These are phyloP conservation scores for Cephaloascus albidus DNA, from an alignment of 805 yeast species.

Conservation along the genomic window DNA sequence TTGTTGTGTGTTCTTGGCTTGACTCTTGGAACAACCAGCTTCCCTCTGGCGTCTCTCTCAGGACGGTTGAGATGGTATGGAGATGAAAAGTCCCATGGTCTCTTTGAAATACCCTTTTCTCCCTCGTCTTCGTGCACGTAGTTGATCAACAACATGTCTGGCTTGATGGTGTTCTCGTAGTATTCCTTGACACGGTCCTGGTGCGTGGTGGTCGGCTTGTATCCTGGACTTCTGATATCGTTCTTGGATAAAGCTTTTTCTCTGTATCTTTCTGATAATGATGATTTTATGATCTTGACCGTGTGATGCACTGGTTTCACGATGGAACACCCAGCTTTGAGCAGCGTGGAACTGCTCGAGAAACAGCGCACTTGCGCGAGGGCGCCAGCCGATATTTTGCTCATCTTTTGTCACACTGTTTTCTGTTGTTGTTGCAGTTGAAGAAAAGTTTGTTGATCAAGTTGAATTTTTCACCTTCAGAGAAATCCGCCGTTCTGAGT, in stretches of 20 bases:
- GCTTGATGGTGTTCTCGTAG: conserved; percentile 60
- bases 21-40: conserved; percentile 65
- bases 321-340: conserved; percentile 42
- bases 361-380: conserved; percentile 19
- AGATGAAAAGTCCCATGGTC: conserved; percentile 81
- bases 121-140: conserved; percentile 57
- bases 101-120: conserved; percentile 56
- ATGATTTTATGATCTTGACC: conserved; percentile 64
- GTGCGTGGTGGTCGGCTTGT: conserved; percentile 61
- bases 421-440: neutral
- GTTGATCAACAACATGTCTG: conserved; percentile 71
- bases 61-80: conserved; percentile 88
- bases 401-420: conserved; percentile 8
- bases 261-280: conserved; percentile 67
- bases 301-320: conserved; percentile 91
- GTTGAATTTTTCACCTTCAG: neutral
- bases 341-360: conserved; percentile 39
- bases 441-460: neutral
- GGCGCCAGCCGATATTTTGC: neutral
- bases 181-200: conserved; percentile 78
- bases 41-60: conserved; percentile 65
- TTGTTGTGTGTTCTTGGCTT: conserved; percentile 57
- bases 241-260: conserved; percentile 56
- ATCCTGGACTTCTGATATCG: conserved; percentile 75
- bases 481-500: neutral